Evolutionary conservation across 495 filamentous ascomycete genomes (phyloP).

Genomic region (Ramalina peruviana): DNA sequence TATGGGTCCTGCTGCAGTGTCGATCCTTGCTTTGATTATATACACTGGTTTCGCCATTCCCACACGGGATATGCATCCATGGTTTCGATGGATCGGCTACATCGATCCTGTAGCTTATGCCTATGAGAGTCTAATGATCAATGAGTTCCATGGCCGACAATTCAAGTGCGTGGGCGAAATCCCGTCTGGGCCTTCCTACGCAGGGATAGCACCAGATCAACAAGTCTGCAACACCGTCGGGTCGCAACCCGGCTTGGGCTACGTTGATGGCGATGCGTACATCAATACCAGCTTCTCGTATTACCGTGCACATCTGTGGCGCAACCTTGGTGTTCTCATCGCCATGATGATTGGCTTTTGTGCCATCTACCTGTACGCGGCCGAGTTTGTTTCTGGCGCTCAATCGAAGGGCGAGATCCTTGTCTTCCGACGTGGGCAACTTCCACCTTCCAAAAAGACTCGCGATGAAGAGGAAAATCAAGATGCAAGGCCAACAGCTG

Average conservation of each 20-base stretch:
- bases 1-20: constrained; percentile 66
- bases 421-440: constrained; percentile 67
- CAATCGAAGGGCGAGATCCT: constrained; percentile 82
- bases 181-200: constrained; percentile 41
- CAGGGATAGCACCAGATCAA: constrained; percentile 22
- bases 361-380: constrained; percentile 49
- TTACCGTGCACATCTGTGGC: constrained; percentile 49
- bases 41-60: constrained; percentile 89
- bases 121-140: constrained; percentile 81
- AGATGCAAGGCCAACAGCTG: constrained; percentile 23
- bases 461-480: constrained; percentile 29
- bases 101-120: constrained; percentile 75
- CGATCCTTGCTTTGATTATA: constrained; percentile 71
- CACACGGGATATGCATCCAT: constrained; percentile 57
- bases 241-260: constrained; percentile 38
- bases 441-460: constrained; percentile 44
- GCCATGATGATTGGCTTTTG: constrained; percentile 60
- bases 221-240: constrained; percentile 50
- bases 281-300: constrained; percentile 48
- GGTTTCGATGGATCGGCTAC: constrained; percentile 83
- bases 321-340: constrained; percentile 70
- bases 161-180: constrained; percentile 52
- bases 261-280: constrained; percentile 56
- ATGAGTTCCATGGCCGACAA: constrained; percentile 60
- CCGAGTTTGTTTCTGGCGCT: constrained; percentile 62